Evolutionary conservation across 2,329 filamentous ascomycete genomes (phyloP), one percentile per base, ranked within the genome.

Genomic region (Huntiella savannae): DNA sequence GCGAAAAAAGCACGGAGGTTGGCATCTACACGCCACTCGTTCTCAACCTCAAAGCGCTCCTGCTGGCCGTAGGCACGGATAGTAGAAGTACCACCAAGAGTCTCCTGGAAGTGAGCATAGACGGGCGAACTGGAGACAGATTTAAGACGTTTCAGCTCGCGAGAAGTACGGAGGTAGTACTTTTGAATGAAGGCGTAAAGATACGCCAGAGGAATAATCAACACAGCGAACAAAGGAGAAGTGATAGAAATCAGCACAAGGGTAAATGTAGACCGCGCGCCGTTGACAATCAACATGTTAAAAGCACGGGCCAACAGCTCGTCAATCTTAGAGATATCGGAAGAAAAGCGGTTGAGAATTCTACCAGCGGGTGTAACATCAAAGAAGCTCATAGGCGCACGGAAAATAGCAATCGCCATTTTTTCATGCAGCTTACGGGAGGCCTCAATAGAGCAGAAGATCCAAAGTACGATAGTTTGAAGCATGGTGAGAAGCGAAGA

Each of bases 361-460:
- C 92, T 78, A n/a, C 91, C 91, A 52, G 87, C 81, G 2, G 91
- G 91, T 1, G 91, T 98, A 1, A 87, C 94, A 60, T 98, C 92
- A 55, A 98, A 98, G 65, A 98, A 98, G 55, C 78, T 91, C 91
- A 98, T 98, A 46, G 91, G 92, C 34, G 86, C 92, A 54, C 91
- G 75, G 71, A 98, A 98, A 55, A 96, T 95, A 13, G 91, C 86
- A 56, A 82, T 91, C 38, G 88, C 88, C 91, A 98, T 96, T 53
- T 84, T 74, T 64, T 96, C 91, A 59, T 98, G 91, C 48, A 98
- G 71, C 65, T 96, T 98, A 52, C 91, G 77, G 15, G 88, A 95
- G 43, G 91, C 91, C 73, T 98, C 91, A 52, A 98, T 98, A 4
- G 91, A 96, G 65, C 92, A 98, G 66, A 98, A 96, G 53, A 98